Evolutionary conservation across 2,329 filamentous ascomycete species (phyloP), one percentile per base, ranked within the genome.

Genomic region (Teratosphaeria epicoccoides): DNA sequence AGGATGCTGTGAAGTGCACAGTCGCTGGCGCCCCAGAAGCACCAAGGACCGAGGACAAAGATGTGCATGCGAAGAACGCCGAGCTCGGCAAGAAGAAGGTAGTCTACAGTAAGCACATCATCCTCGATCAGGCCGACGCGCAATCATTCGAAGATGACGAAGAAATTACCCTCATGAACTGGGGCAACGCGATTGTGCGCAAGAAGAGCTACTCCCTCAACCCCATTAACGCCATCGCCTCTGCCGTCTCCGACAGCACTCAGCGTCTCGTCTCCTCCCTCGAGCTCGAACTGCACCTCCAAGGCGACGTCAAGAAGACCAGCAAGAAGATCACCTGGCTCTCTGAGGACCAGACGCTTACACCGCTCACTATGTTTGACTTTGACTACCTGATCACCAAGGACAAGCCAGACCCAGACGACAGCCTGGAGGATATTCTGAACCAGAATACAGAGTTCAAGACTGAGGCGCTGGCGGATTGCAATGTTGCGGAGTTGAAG

Each of bases 301-400:
- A 86, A 62, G 90, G 91, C 51, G 91, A 97, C 68, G 87, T 97
- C 70, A 95, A 95, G 77, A 85, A 87, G 66, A 97, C 91, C 0
- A 83, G 88, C 65, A 96, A 96, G 81, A 97, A 97, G 77, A 82
- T 97, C 33, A 96, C 90, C 1, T 97, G 91, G 91, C 75, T 97
- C 46, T 84, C 88, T 1, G 80, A 78, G 0, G 81, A 87, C 59
- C 86, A 91, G 72, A 80, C 85, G 53, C 78, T 95, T 0, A 77
- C 95, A 12, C 82, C 84, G 6, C 83, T 93, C 22, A 87, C 95
- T 70, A 78, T 95, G 10, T 91, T 90, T 71, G 89, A 96, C 61
- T 97, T 96, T 68, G 91, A 95, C 71, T 91, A 94, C 72, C 79
- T 97, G 47, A 85, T 97, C 66, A 94, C 85, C 54, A 97, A 96